Percentiles rank a stretch among this genome's conserved stretches.
phyloP scores from a whole-genome alignment of 1,284 basidiomycete genomes.

The Sanguinoderma infundibulare region DNA sequence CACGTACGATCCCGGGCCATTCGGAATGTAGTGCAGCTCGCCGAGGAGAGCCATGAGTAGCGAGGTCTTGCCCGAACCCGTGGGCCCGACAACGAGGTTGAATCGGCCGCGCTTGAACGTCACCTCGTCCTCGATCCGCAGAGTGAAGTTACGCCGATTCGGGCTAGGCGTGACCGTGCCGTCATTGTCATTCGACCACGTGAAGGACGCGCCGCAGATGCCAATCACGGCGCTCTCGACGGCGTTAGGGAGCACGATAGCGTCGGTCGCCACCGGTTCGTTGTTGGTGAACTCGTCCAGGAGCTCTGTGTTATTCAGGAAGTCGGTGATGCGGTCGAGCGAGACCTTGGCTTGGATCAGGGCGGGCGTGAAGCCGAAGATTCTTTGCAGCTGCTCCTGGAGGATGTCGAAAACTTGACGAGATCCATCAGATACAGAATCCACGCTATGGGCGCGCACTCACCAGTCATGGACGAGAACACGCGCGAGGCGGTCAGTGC shows the following conservation, averaged over 20 bases:
- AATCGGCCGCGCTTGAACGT: conserved; percentile 60
- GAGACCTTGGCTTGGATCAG: conserved; percentile 51
- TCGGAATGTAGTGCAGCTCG: conserved; percentile 63
- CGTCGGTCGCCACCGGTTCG: conserved; percentile 17
- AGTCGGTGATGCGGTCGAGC: conserved; percentile 52
- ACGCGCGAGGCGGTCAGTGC: conserved; percentile 42
- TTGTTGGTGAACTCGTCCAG: conserved; percentile 49
- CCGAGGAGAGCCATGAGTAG: conserved; percentile 61
- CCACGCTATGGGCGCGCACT: background rate
- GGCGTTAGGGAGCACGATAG: conserved; percentile 10
- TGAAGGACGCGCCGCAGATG: conserved; percentile 44
- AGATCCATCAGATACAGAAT: background rate
- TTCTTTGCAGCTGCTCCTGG: conserved; percentile 31
- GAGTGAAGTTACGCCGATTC: conserved; percentile 46
- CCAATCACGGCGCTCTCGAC: conserved; percentile 40
- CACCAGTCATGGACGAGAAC: conserved; percentile 47
- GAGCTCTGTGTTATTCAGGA: conserved; percentile 53
- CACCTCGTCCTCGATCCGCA: conserved; percentile 56
- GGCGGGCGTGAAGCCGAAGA: conserved; percentile 38
- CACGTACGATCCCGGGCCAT: conserved; percentile 61
- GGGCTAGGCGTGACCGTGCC: conserved; percentile 38
- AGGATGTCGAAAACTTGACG: conserved; percentile 21
- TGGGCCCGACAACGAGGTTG: conserved; percentile 68
- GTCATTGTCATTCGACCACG: conserved; percentile 41
- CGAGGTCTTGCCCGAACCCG: conserved; percentile 57